Conservation (phyloP, 345 rosid species). For the Murraya paniculata region DNA sequence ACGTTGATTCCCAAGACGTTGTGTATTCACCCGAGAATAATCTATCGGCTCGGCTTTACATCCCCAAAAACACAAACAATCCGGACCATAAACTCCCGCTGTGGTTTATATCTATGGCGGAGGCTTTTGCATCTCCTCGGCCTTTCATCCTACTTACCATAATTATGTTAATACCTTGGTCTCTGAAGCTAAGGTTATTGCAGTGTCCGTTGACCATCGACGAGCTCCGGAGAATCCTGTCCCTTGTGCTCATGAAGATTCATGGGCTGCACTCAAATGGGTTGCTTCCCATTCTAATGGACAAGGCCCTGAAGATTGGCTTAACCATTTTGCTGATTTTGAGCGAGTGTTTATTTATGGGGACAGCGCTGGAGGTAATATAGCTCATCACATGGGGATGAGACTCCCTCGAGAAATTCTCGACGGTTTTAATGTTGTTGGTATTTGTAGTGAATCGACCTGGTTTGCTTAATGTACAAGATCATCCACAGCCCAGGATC, state of each 20-base stretch:
- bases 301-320: constrained; percentile 30
- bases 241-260: constrained; percentile 33
- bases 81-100: constrained; percentile 37
- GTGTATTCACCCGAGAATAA: constrained; percentile 17
- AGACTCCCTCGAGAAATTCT: constrained; percentile 12
- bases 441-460: too few species aligned
- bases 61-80: constrained; percentile 22
- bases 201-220: constrained; percentile 30
- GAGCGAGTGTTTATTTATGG: constrained; percentile 31
- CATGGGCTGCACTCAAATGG: constrained; percentile 42
- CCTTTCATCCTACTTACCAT: constrained; percentile 32
- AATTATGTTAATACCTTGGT: constrained; percentile 27
- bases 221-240: constrained; percentile 37
- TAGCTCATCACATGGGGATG: constrained; percentile 32
- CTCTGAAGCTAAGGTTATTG: constrained; percentile 25
- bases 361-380: constrained; percentile 41
- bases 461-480: too few species aligned
- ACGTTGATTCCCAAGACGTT: constrained; percentile 49
- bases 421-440: constrained; percentile 10
- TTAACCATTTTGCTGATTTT: constrained; percentile 23
- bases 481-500: too few species aligned
- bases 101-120: constrained; percentile 49
- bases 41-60: constrained; percentile 32
- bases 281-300: constrained; percentile 22
- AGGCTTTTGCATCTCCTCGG: constrained; percentile 39